Evolutionary conservation across 2,329 filamentous ascomycete genomes (phyloP).

Genomic region (Colletotrichum brevisporum): DNA sequence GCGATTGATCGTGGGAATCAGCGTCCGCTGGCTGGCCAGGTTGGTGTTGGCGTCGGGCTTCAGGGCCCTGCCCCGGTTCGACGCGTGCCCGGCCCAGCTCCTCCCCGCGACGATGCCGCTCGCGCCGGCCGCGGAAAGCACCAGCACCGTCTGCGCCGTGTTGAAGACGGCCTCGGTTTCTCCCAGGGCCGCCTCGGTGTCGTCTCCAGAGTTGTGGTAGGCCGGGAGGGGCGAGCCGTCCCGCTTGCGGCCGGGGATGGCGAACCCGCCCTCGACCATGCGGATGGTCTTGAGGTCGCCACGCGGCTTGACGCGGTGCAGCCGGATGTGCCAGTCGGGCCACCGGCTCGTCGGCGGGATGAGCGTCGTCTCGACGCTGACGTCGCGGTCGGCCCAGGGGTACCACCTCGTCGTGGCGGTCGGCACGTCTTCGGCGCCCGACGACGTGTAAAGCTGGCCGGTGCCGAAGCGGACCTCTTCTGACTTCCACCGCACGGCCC

Average conservation of each 20-base stretch:
- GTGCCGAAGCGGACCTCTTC: constrained; percentile 36
- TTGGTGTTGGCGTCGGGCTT: constrained; percentile 48
- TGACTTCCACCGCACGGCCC: constrained; percentile 49
- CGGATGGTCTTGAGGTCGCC: constrained; percentile 13
- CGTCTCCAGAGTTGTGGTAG: neutral
- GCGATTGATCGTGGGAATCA: constrained; percentile 40
- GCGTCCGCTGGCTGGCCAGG: constrained; percentile 42
- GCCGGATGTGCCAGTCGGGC: constrained; percentile 52
- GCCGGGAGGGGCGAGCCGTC: constrained; percentile 21
- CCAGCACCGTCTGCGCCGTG: neutral
- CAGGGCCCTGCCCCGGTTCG: constrained; percentile 26
- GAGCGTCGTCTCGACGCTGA: constrained; percentile 47
- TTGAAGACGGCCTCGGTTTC: constrained; percentile 25
- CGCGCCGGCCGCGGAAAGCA: constrained; percentile 27
- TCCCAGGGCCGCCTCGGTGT: neutral
- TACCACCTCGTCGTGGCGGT: constrained; percentile 40
- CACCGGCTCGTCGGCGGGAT: constrained; percentile 48
- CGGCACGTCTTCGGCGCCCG: constrained; percentile 5
- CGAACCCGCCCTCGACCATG: constrained; percentile 45
- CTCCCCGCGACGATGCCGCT: neutral
- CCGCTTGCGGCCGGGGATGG: constrained; percentile 35
- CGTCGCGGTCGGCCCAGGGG: constrained; percentile 47
- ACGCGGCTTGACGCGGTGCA: constrained; percentile 43
- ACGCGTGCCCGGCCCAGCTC: too few species aligned
- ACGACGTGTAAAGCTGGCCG: constrained; percentile 1